Conservation (phyloP, 768 basidiomycete genomes). For the Gelatoporia subvermispora region DNA sequence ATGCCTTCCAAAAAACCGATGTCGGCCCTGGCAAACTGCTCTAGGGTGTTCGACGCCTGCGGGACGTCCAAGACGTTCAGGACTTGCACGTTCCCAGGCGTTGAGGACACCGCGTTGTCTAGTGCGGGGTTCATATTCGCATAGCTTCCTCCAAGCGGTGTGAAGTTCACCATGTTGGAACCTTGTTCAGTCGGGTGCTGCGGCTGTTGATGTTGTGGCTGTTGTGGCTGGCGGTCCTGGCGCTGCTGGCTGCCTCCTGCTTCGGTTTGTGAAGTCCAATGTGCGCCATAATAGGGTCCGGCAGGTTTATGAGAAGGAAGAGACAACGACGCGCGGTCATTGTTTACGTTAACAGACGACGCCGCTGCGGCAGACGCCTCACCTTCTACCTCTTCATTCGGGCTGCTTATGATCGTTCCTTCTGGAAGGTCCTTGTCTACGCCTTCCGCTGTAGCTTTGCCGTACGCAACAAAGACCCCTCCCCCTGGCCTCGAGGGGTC, state of each 20-base stretch:
- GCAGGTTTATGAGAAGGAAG: conserved; percentile 5
- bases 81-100: conserved; percentile 59
- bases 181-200: conserved; percentile 3
- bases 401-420: conserved; percentile 47
- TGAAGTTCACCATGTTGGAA: conserved; percentile 45
- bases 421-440: conserved; percentile 42
- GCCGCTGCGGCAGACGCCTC: conserved; percentile 26
- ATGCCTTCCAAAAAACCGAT: conserved; percentile 71
- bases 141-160: conserved; percentile 37
- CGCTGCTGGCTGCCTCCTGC: not conserved
- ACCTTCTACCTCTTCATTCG: conserved; percentile 47
- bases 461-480: conserved; percentile 73
- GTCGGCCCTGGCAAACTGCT: conserved; percentile 64
- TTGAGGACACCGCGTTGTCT: conserved; percentile 39
- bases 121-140: conserved; percentile 75
- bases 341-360: conserved; percentile 8
- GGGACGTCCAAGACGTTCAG: conserved; percentile 70
- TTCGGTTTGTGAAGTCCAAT: conserved; percentile 6
- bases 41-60: conserved; percentile 48
- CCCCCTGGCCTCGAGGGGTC: conserved; percentile 82
- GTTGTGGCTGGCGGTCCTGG: conserved; percentile 4
- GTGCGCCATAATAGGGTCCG: conserved; percentile 4
- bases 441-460: conserved; percentile 24
- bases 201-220: conserved; percentile 3
- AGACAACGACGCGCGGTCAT: conserved; percentile 14